Base-by-base conservation (phyloP, 306 rosid species). In the Rosa rugosa region DNA sequence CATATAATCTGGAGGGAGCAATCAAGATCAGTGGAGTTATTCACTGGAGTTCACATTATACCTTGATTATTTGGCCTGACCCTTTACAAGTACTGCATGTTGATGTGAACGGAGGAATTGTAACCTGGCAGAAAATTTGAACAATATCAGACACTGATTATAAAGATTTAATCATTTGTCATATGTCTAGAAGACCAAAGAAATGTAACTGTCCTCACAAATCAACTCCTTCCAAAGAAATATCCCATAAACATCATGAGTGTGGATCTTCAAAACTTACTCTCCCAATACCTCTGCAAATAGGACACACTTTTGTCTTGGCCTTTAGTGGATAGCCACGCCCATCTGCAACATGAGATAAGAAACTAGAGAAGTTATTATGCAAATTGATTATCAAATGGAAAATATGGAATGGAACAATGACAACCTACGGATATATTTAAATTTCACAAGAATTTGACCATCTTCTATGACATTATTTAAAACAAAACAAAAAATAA, bases 91-190 rank as follows among this genome's bases (percentile, higher is more conserved):
- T 87, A 80, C 81, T 85, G 89, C 99, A 95, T 47, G 93, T 90
- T 56, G 99, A 88, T 38, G 97, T 91, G 83, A 95, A 95, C 75
- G 99, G 99, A 50, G 97, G 97, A 83, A 95, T 85, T 11, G 99
- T 95, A 73, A 95, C 90, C 99, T 95, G 88, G 71, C 20, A 73
- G 77, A 80, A 77, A 54, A 83, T 69, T 71, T 74, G 57, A 77
- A 75, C 63, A 76, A 47, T 66, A 75, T 66, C 76, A 85, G 83
- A 78, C 69, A 75, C 17, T 16, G 27, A 75, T 40, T 71, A 62
- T 51, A 47, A 73, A 75, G 34, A 45, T 31, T 47, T 79, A 54
- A 68, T 20, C 75, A 64, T 57, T 38, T 45, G 46, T 67, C 44
- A 49, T 18, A 75, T 31, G 38, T 36, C 57, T 13, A 78, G 38